Base-by-base conservation (phyloP, 2,329 filamentous ascomycete species). In the Trichophyton mentagrophytes region DNA sequence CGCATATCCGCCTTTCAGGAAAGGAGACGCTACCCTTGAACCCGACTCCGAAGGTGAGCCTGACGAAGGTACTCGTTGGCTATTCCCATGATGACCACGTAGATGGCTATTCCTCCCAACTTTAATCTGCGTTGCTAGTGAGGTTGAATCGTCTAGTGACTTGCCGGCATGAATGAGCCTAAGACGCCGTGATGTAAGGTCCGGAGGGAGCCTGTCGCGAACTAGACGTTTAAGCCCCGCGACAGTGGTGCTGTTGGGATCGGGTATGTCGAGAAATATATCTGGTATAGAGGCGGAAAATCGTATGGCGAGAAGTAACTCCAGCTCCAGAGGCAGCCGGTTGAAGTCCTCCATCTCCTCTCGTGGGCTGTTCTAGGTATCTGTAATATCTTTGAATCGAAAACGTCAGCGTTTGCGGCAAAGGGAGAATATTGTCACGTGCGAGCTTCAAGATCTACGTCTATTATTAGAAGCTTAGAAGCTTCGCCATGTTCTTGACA, bases 121-220 rank as follows among this genome's bases (percentile, higher is more conserved):
- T 62, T 83, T 84, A 55, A 97, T 79, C 1, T 86, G 87, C 40
- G 80, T 75, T 62, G 82, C 80, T 27, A 99, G 79, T 4, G 88
- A 81, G 8, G 83, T 80, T 40, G 79, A 76, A 72, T 96, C 91
- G 65, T 86, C 81, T 57, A 97, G 85, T 62, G 95, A 87, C 70
- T 89, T 90, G 64, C 93, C 93, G 58, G 89, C 84, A 72, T 96
- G 85, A 71, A 97, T 96, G 65, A 99, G 84, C 62, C 92, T 89
- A 36, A 97, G 82, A 40, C 90, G 87, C 64, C 84, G 85, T 47
- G 82, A 78, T 13, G 85, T 82, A 64, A 85, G 80, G 38, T 82
- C 76, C 38, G 77, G 69, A 4, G 85, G 80, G 22, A 96, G 82
- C 53, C 87, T 81, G 7, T 79, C 74, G 66, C 93, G 90, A 70